Evolutionary conservation across 2,329 filamentous ascomycete species (phyloP).

Genomic region (Ophiostoma ips): DNA sequence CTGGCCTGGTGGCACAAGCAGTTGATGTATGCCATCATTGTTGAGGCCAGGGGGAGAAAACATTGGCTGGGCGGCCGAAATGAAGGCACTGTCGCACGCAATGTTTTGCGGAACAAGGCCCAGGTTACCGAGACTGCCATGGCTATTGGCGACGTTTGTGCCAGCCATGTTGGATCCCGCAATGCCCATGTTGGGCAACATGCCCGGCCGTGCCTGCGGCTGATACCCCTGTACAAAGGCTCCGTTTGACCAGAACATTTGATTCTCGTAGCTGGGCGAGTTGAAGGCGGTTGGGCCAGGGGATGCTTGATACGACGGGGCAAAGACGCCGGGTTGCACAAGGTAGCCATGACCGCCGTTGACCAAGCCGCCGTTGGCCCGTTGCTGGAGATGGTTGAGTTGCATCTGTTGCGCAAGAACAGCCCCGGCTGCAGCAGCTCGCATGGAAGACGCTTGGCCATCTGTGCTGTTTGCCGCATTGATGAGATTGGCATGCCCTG

Average conservation of each 20-base stretch:
- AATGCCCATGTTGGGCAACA: conserved; percentile 16
- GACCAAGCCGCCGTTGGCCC: not conserved
- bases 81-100: conserved; percentile 20
- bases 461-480: not conserved
- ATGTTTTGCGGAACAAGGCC: conserved; percentile 23
- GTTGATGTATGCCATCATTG: conserved; percentile 3
- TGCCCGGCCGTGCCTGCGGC: conserved; percentile 9
- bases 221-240: conserved; percentile 21
- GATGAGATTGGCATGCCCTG: not conserved
- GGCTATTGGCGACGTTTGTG: conserved; percentile 1
- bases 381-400: conserved; percentile 1
- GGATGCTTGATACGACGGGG: conserved; percentile 22
- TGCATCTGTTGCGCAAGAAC: not conserved
- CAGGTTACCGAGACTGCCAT: conserved; percentile 6
- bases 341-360: conserved; percentile 14
- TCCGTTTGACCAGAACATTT: conserved; percentile 24
- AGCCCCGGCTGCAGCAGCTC: conserved; percentile 9
- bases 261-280: conserved; percentile 24
- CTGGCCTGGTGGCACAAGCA: not conserved
- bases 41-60: conserved; percentile 9
- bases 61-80: conserved; percentile 18
- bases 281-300: conserved; percentile 27
- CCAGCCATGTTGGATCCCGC: not conserved
- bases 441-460: not conserved
- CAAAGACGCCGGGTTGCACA: conserved; percentile 17